A percentile compares a stretch with the other conserved stretches of the same genome.
Evolutionary conservation across 169 alveolate genomes (phyloP).

Genomic region (Plasmodium gallinaceum): DNA sequence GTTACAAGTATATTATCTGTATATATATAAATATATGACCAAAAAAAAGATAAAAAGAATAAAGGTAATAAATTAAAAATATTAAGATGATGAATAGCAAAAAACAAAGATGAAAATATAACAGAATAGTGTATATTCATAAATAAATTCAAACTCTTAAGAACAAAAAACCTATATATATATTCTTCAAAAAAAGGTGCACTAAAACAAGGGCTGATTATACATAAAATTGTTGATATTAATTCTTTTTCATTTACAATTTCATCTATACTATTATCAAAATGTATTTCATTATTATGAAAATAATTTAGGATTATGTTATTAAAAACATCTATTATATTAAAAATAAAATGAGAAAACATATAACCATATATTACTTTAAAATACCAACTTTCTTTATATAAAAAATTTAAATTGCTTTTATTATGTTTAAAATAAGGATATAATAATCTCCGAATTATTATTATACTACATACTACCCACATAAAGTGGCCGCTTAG

Average conservation of each 20-base stretch:
- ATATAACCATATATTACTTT: constrained; percentile 57
- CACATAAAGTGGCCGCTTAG: constrained; percentile 63
- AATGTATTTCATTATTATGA: constrained; percentile 27
- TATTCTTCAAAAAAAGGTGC: constrained; percentile 77
- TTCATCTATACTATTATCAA: constrained; percentile 59
- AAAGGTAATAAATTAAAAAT: constrained; percentile 61
- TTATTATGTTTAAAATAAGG: constrained; percentile 50
- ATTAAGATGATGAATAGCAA: constrained; percentile 70
- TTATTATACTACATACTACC: constrained; percentile 61
- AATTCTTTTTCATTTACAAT: constrained; percentile 59
- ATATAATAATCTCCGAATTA: constrained; percentile 17
- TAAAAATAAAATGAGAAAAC: constrained; percentile 54
- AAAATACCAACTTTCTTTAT: constrained; percentile 40
- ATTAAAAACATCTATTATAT: constrained; percentile 39
- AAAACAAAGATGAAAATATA: constrained; percentile 54
- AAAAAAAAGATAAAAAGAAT: constrained; percentile 68
- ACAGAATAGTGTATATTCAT: constrained; percentile 74
- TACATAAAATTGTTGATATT: constrained; percentile 56
- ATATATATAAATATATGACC: constrained; percentile 76
- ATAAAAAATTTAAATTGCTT: constrained; percentile 64
- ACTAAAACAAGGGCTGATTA: constrained; percentile 75
- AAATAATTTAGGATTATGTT: constrained; percentile 47
- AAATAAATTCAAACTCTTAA: constrained; percentile 67
- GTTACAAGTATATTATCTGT: constrained; percentile 69
- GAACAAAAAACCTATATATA: constrained; percentile 68